A percentile compares a stretch with the other conserved stretches of the same genome.
Conservation (phyloP, 1,284 basidiomycete genomes). For the Boletus chippewaensis region DNA sequence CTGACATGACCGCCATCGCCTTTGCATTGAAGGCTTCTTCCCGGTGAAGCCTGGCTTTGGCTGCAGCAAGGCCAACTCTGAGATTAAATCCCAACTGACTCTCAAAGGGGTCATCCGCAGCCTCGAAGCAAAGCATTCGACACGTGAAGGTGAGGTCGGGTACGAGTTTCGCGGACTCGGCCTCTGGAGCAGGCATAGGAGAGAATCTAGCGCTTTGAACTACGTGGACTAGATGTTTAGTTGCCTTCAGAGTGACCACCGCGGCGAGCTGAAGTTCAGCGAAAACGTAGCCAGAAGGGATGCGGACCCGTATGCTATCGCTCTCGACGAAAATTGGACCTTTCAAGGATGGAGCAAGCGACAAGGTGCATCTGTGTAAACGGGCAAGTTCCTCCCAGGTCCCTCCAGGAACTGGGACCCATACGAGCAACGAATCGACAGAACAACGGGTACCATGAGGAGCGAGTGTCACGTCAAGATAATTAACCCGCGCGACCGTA, state of each 20-base stretch:
- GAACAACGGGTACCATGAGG: constrained; percentile 22
- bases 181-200: constrained; percentile 48
- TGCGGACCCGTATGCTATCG: constrained; percentile 65
- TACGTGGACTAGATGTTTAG: constrained; percentile 56
- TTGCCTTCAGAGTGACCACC: constrained; percentile 58
- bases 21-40: constrained; percentile 82
- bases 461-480: constrained; percentile 30
- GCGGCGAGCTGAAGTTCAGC: constrained; percentile 68
- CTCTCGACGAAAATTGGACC: constrained; percentile 46
- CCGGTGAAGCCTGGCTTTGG: constrained; percentile 66
- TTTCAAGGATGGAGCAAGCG: constrained; percentile 27
- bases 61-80: constrained; percentile 72
- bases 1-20: constrained; percentile 53
- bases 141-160: constrained; percentile 64
- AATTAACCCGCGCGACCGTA: constrained; percentile 43
- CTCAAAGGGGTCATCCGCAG: constrained; percentile 88
- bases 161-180: constrained; percentile 66
- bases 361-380: constrained; percentile 56
- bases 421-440: constrained; percentile 39
- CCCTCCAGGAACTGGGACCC: constrained; percentile 38
- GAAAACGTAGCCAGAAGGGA: constrained; percentile 76
- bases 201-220: constrained; percentile 42
- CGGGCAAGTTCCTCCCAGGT: constrained; percentile 79
- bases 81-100: constrained; percentile 74
- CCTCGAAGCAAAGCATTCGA: constrained; percentile 64